Percentiles rank a stretch among this genome's conserved stretches.
phyloP scores from a whole-genome alignment of 768 basidiomycete species.

The Lactarius akahatsu region DNA sequence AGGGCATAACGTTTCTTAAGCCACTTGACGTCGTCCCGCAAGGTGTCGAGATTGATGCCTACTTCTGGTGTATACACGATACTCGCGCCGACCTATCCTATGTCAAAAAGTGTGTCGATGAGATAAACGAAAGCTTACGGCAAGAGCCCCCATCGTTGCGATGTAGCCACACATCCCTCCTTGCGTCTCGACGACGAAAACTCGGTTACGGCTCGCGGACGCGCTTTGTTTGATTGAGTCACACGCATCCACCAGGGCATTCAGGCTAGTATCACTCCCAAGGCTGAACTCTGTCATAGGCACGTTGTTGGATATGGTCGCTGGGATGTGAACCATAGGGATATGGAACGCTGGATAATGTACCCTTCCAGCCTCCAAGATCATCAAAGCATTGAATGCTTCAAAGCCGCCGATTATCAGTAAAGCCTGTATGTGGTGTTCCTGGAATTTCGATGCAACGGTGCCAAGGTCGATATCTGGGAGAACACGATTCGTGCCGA shows the following conservation, averaged over 20 bases:
- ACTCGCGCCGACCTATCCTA: conserved; percentile 78
- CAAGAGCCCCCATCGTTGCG: conserved; percentile 92
- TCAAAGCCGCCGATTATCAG: conserved; percentile 97
- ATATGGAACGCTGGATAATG: conserved; percentile 92
- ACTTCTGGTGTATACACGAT: conserved; percentile 92
- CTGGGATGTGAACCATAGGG: conserved; percentile 94
- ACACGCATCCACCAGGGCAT: conserved; percentile 95
- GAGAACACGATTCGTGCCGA: conserved; percentile 91
- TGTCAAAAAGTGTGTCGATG: background rate
- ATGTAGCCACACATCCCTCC: conserved; percentile 97
- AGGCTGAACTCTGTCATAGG: conserved; percentile 95
- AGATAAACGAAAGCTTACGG: conserved; percentile 53
- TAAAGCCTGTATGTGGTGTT: conserved; percentile 73
- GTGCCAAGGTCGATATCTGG: conserved; percentile 86
- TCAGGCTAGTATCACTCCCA: conserved; percentile 96
- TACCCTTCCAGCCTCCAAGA: conserved; percentile 76
- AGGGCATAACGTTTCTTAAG: conserved; percentile 81
- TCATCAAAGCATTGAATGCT: conserved; percentile 76
- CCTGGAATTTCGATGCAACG: conserved; percentile 89
- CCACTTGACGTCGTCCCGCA: conserved; percentile 84
- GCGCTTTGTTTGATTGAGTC: conserved; percentile 99
- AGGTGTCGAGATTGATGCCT: conserved; percentile 79
- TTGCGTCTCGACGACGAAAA: conserved; percentile 98
- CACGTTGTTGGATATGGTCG: conserved; percentile 97
- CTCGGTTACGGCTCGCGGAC: conserved; percentile 90